Evolutionary conservation across 1,139 yeast species (phyloP), one percentile per base, ranked within the genome.

Genomic region (Yamadazyma sp.): DNA sequence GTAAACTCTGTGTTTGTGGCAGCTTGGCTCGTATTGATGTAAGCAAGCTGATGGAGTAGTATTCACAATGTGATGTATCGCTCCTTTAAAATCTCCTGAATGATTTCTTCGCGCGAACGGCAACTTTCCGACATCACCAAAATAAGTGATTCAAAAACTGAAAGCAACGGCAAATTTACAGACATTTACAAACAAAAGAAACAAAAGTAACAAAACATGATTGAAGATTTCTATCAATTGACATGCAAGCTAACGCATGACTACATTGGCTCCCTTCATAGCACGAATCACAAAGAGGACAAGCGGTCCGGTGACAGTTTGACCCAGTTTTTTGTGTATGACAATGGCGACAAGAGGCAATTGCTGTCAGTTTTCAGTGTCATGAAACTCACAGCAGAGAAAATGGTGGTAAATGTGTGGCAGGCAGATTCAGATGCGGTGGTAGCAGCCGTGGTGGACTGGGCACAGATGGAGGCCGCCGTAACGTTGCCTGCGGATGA

Each of bases 401-500:
- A 48, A 17, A 55, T 60, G n/a, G 44, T 58, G 23, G 48, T 65
- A 10, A 55, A 57, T 42, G 56, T 68, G 5, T 35, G 26, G 26
- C 23, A 43, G n/a, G 46, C 16, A 1, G 29, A 20, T 20, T 5
- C 27, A 10, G 35, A 39, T 14, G 22, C 33, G 15, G 36, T 43
- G n/a, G 41, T 41, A 9, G 41, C 44, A 6, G 37, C 45, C 1
- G 15, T 40, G 42, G 45, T 59, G 24, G 55, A 55, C 30, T 50
- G 52, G 46, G 47, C 42, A 22, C 37, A 38, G 5, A 36, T 45
- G 9, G 28, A 10, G 9, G 38, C 34, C 2, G 33, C 39, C 12
- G 42, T 54, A 10, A 39, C 41, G 34, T 61, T 65, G 43, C 69
- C 69, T 1, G 42, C 64, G 24, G 54, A 56, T 30, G 60, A 55